phyloP scores from a whole-genome alignment of 83 land plant genomes.

The Thuja plicata region DNA sequence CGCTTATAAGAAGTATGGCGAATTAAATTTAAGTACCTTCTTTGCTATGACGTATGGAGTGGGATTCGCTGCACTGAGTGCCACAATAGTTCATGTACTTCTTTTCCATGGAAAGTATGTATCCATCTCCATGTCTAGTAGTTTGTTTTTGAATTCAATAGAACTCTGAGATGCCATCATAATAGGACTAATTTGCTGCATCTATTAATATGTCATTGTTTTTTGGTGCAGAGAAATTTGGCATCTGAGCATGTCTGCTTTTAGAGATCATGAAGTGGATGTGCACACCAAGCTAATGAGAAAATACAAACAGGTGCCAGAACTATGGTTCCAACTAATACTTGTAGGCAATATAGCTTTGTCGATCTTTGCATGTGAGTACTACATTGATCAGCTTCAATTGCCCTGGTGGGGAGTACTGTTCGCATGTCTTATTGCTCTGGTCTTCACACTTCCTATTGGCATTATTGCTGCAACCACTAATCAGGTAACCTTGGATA shows the following conservation, averaged over 20 bases:
- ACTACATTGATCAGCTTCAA: conserved; percentile 65
- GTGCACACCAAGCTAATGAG: conserved; percentile 81
- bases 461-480: conserved; percentile 76
- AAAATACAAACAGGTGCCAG: conserved; percentile 64
- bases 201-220: background rate
- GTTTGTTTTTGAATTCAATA: background rate
- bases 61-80: conserved; percentile 66
- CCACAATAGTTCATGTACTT: conserved; percentile 65
- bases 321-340: conserved; percentile 67
- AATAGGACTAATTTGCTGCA: background rate
- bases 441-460: conserved; percentile 78
- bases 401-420: conserved; percentile 93
- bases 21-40: conserved; percentile 71
- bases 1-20: conserved; percentile 67
- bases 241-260: conserved; percentile 46
- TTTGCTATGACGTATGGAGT: conserved; percentile 65
- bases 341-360: conserved; percentile 37
- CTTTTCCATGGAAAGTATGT: conserved; percentile 43
- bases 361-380: conserved; percentile 41
- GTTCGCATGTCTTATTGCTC: conserved; percentile 72
- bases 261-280: conserved; percentile 50
- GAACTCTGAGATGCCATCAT: background rate
- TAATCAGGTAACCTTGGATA: conserved; percentile 47
- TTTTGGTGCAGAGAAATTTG: conserved; percentile 55
- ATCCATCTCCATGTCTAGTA: conserved; percentile 35